A percentile compares a stretch with the other conserved stretches of the same genome.
Evolutionary conservation across 129 eudicot genomes (phyloP).

Genomic region (Flaveria ramosissima): DNA sequence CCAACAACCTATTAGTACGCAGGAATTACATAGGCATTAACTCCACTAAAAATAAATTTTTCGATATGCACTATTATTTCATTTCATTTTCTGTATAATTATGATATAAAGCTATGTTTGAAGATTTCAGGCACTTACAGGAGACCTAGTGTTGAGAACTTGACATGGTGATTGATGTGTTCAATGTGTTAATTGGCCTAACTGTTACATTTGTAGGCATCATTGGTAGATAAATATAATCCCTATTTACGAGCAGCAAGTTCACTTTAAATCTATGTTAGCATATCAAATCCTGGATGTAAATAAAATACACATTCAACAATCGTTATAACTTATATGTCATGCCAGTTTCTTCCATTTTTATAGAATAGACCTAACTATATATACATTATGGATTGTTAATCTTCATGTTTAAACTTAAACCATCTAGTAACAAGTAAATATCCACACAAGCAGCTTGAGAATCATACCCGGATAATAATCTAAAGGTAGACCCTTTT

Average conservation of each 20-base stretch:
- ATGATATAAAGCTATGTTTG: too few species aligned
- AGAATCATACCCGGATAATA: slow-evolving; percentile 56
- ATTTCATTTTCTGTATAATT: too few species aligned
- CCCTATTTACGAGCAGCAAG: neutral
- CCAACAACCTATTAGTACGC: too few species aligned
- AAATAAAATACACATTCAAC: neutral
- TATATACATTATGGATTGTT: slow-evolving; percentile 13
- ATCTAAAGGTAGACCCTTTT: slow-evolving; percentile 47
- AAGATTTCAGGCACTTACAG: too few species aligned
- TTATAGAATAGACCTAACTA: neutral
- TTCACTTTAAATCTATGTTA: slow-evolving; percentile 2
- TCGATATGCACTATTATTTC: too few species aligned
- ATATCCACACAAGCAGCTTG: slow-evolving; percentile 40
- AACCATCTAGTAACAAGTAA: slow-evolving; percentile 42
- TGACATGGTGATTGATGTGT: too few species aligned
- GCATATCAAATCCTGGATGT: neutral
- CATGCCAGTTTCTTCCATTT: neutral
- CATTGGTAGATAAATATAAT: too few species aligned
- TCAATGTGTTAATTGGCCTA: too few species aligned
- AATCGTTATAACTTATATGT: neutral
- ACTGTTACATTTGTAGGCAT: too few species aligned
- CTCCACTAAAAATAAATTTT: too few species aligned
- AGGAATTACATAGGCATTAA: too few species aligned
- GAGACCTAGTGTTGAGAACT: too few species aligned
- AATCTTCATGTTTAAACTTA: slow-evolving; percentile 50